Conservation (phyloP, 805 yeast genomes). For the Candida insectorum region DNA sequence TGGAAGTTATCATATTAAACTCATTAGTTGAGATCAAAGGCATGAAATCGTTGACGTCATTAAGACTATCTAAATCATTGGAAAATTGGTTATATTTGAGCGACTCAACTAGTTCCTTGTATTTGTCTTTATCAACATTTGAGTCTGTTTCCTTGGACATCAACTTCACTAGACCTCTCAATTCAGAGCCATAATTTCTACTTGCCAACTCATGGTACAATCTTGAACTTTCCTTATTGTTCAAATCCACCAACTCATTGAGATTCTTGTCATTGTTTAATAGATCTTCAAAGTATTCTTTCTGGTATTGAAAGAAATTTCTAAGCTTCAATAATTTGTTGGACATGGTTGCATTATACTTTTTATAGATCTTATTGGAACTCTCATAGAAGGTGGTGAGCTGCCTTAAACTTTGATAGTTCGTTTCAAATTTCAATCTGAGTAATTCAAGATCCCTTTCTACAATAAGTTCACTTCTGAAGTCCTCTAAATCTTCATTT, state of each 20-base stretch:
- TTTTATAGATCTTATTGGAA: slow-evolving; percentile 31
- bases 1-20: slow-evolving; percentile 39
- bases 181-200: slow-evolving; percentile 25
- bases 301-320: slow-evolving; percentile 37
- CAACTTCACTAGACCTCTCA: slow-evolving; percentile 23
- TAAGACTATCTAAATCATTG: slow-evolving; percentile 1
- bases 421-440: slow-evolving; percentile 25
- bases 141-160: background rate
- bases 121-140: background rate
- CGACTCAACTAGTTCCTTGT: slow-evolving; percentile 3
- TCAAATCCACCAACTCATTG: slow-evolving; percentile 19
- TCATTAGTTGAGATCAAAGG: slow-evolving; percentile 36
- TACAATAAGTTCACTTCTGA: slow-evolving; percentile 16
- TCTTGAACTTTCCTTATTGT: slow-evolving; percentile 14
- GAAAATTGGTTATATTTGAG: slow-evolving; percentile 8
- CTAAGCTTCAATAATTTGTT: slow-evolving; percentile 37
- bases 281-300: slow-evolving; percentile 21
- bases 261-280: slow-evolving; percentile 10
- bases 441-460: slow-evolving; percentile 32
- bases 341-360: slow-evolving; percentile 23
- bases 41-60: slow-evolving; percentile 37
- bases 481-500: slow-evolving; percentile 27
- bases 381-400: slow-evolving; percentile 34
- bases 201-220: slow-evolving; percentile 20
- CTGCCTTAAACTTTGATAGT: slow-evolving; percentile 30